Evolutionary conservation across 768 basidiomycete genomes (phyloP).

Genomic region (Favolaschia claudopus): DNA sequence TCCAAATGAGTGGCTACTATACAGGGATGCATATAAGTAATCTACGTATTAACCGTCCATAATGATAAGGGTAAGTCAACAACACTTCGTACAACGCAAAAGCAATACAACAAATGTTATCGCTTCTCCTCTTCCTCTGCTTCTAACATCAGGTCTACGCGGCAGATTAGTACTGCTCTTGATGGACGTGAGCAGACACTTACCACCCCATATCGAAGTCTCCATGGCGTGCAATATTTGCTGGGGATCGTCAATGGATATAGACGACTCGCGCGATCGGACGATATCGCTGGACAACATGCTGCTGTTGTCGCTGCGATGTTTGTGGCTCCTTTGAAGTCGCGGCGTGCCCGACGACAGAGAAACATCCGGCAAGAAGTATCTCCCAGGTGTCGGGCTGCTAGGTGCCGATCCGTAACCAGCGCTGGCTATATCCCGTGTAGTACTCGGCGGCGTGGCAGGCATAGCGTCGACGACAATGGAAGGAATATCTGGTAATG

Average conservation of each 20-base stretch:
- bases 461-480: constrained; percentile 72
- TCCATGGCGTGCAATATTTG: constrained; percentile 25
- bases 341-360: constrained; percentile 53
- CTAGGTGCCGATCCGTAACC: constrained; percentile 42
- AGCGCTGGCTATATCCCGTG: constrained; percentile 63
- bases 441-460: constrained; percentile 57
- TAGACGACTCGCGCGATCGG: constrained; percentile 51
- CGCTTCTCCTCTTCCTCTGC: constrained; percentile 26
- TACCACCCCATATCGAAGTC: constrained; percentile 25
- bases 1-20: constrained; percentile 8
- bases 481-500: constrained; percentile 66
- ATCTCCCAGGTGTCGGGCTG: constrained; percentile 50
- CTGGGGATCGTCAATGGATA: constrained; percentile 26
- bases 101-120: constrained; percentile 8
- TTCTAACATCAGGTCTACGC: constrained; percentile 25
- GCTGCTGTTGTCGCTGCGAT: constrained; percentile 66
- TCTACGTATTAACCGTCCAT: constrained; percentile 23
- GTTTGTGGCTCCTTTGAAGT: constrained; percentile 58
- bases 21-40: constrained; percentile 17
- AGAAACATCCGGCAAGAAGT: constrained; percentile 54
- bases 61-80: not conserved
- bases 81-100: constrained; percentile 7
- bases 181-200: not conserved
- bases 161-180: not conserved
- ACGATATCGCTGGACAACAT: constrained; percentile 62